A percentile compares a stretch with the other conserved stretches of the same genome.
Evolutionary conservation across 148 eudicot species (phyloP).

Genomic region (Salicornia ramosissima): DNA sequence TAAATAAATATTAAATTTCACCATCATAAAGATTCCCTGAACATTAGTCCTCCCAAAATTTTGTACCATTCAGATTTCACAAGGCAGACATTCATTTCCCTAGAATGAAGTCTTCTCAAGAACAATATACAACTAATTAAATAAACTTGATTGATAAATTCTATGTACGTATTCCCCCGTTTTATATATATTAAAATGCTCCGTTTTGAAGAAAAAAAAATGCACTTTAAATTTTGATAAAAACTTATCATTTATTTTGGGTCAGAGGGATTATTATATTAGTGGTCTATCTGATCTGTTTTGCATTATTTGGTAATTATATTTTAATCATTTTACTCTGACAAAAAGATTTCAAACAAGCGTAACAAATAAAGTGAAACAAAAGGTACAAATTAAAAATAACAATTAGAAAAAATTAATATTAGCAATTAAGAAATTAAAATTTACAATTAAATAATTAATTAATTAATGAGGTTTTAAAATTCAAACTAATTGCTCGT

Average conservation of each 20-base stretch:
- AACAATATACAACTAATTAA: background rate
- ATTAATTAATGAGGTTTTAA: constrained; percentile 16
- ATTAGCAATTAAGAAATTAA: background rate
- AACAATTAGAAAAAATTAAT: background rate
- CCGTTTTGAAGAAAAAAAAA: no score
- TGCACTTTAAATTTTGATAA: no score
- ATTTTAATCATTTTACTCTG: no score
- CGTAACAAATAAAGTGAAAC: no score
- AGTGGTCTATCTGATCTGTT: no score
- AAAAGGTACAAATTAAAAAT: no score
- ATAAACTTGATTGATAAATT: background rate
- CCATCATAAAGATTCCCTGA: constrained; percentile 24
- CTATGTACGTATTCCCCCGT: no score
- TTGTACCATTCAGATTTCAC: constrained; percentile 2
- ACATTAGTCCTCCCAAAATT: constrained; percentile 15
- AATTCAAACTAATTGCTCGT: constrained; percentile 18
- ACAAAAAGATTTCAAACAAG: no score
- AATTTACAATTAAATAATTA: background rate
- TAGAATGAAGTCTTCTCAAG: constrained; percentile 22
- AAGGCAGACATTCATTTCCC: constrained; percentile 29
- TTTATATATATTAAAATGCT: no score
- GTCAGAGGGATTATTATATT: no score
- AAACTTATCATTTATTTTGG: no score
- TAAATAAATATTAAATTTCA: constrained; percentile 19
- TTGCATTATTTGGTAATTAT: no score